A percentile compares a stretch with the other conserved stretches of the same genome.
phyloP scores from a whole-genome alignment of 176 grass and related monocot genomes.

The Lolium multiflorum region DNA sequence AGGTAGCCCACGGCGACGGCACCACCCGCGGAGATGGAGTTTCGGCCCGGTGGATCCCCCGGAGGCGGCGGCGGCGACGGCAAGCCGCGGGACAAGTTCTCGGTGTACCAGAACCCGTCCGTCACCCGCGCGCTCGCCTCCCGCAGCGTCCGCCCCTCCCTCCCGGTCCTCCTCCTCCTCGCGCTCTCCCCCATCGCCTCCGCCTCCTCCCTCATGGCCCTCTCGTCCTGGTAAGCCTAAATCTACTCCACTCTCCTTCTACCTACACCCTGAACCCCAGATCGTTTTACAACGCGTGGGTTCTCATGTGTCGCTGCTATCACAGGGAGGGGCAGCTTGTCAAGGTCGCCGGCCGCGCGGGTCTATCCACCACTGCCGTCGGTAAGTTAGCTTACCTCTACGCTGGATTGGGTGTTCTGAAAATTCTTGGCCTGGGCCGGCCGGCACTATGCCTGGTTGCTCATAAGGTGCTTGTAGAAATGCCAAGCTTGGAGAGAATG shows the following conservation, averaged over 20 bases:
- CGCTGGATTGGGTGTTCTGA: constrained; percentile 16
- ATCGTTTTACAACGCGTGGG: neutral
- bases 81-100: constrained; percentile 81
- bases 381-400: constrained; percentile 51
- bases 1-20: constrained; percentile 1
- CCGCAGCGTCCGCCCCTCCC: constrained; percentile 67
- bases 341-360: constrained; percentile 43
- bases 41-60: constrained; percentile 14
- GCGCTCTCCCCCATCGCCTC: constrained; percentile 48
- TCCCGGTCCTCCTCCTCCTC: constrained; percentile 64
- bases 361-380: constrained; percentile 45
- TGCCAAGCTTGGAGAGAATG: constrained; percentile 5
- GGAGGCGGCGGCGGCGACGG: neutral
- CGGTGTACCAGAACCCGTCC: constrained; percentile 77
- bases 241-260: neutral
- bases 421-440: neutral
- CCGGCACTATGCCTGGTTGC: neutral
- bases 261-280: constrained; percentile 57
- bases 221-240: constrained; percentile 61
- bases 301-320: constrained; percentile 31
- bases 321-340: constrained; percentile 62
- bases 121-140: constrained; percentile 64
- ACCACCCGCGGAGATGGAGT: constrained; percentile 43
- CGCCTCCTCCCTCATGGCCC: constrained; percentile 48
- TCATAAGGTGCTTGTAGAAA: constrained; percentile 48